Percentiles rank a stretch among this genome's conserved stretches.
Evolutionary conservation across 1,139 yeast genomes (phyloP).

Genomic region (Hanseniaspora sp.): DNA sequence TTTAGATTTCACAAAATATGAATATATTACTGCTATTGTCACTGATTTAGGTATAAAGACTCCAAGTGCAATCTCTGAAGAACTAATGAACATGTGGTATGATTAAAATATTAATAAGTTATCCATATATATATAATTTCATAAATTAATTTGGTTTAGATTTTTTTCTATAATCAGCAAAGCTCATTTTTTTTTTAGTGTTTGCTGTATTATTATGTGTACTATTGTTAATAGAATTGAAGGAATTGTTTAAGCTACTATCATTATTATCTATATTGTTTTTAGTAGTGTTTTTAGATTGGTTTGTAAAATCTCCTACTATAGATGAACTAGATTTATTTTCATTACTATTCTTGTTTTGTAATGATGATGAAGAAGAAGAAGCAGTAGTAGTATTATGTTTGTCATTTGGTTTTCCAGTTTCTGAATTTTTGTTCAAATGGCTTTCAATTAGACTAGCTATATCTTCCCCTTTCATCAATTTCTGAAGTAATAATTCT

Average conservation of each 20-base stretch:
- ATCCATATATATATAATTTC: not conserved
- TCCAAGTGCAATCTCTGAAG: conserved; percentile 96
- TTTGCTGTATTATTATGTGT: conserved; percentile 23
- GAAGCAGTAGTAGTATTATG: not conserved
- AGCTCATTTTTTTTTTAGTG: conserved; percentile 56
- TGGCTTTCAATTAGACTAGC: not conserved
- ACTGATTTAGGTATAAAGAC: conserved; percentile 95
- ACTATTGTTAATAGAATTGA: not conserved
- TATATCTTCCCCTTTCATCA: not conserved
- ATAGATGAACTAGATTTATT: conserved; percentile 3
- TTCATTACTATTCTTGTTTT: too few species aligned
- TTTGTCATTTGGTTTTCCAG: conserved; percentile 21
- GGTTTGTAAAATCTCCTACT: not conserved
- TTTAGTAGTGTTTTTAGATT: not conserved
- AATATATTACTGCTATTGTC: conserved; percentile 85
- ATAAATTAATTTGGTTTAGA: conserved; percentile 32
- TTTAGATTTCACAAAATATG: conserved; percentile 92
- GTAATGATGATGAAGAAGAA: too few species aligned
- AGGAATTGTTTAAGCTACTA: not conserved
- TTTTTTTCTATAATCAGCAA: conserved; percentile 74
- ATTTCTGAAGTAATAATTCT: not conserved
- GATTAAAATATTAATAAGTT: conserved; percentile 36
- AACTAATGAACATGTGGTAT: conserved; percentile 94
- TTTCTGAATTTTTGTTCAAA: not conserved
- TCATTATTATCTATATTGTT: not conserved